These are phyloP conservation scores for Candida schatavii DNA, from an alignment of 805 yeast species.

Conservation along the genomic window DNA sequence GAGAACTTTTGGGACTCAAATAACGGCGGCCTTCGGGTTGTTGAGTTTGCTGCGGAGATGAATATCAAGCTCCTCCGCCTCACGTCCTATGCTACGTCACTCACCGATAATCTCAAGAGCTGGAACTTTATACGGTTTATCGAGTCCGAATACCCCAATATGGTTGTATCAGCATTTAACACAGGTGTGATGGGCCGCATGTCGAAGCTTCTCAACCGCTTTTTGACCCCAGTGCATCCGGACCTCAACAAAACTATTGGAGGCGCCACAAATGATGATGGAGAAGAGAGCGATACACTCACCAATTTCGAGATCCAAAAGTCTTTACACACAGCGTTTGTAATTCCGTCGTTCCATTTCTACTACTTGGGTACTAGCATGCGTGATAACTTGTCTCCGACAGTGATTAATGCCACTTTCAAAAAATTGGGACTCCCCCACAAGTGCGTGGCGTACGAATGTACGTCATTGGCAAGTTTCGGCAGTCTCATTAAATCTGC, in stretches of 20 bases:
- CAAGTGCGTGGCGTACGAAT: slow-evolving; percentile 8
- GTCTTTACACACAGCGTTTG: slow-evolving; percentile 9
- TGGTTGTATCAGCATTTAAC: slow-evolving; percentile 11
- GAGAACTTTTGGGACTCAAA: slow-evolving; percentile 10
- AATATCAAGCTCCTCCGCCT: slow-evolving; percentile 7
- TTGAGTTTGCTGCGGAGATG: slow-evolving; percentile 8
- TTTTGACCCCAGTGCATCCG: slow-evolving; percentile 12
- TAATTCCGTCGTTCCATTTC: slow-evolving; percentile 11
- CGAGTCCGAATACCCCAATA: slow-evolving; percentile 6
- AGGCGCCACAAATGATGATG: background rate
- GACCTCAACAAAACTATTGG: background rate
- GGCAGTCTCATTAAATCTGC: slow-evolving; percentile 8
- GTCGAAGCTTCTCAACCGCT: slow-evolving; percentile 11
- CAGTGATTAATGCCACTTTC: slow-evolving; percentile 11
- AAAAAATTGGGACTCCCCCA: slow-evolving; percentile 14
- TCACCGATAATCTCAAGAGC: slow-evolving; percentile 11
- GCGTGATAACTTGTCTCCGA: slow-evolving; percentile 11
- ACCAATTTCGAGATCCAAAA: slow-evolving; percentile 7
- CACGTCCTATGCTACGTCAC: slow-evolving; percentile 6
- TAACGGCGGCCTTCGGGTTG: slow-evolving; percentile 4
- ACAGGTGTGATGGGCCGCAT: slow-evolving; percentile 10
- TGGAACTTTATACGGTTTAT: slow-evolving; percentile 4
- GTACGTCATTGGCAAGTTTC: slow-evolving; percentile 9
- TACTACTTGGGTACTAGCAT: slow-evolving; percentile 13
- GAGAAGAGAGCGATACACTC: background rate